phyloP scores from a whole-genome alignment of 202 grass and related monocot species.

The Elaeis oleifera region DNA sequence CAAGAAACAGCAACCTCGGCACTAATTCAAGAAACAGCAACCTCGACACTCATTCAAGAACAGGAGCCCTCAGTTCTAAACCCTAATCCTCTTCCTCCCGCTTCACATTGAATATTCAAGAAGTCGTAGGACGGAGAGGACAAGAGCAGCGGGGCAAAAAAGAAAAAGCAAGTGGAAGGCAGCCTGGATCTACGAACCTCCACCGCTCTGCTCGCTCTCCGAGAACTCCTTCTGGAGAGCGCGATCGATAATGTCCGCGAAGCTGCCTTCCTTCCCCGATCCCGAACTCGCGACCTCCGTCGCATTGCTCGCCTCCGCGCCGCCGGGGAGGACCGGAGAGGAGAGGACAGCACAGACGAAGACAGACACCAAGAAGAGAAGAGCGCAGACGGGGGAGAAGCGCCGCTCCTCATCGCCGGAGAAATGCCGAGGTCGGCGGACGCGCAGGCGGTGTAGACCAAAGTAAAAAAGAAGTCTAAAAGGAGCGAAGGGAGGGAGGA shows the following conservation, averaged over 20 bases:
- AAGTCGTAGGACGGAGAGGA: background rate
- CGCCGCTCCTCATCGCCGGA: background rate
- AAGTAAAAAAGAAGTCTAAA: conserved; percentile 31
- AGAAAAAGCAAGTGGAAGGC: background rate
- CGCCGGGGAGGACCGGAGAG: conserved; percentile 22
- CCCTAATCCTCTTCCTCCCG: background rate
- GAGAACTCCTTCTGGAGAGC: conserved; percentile 99
- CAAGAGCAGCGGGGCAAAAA: too few relatives aligned
- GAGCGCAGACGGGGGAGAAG: background rate
- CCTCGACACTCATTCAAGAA: too few relatives aligned
- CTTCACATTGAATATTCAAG: background rate
- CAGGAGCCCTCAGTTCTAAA: background rate
- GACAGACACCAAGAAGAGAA: conserved; percentile 11
- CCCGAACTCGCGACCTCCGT: conserved; percentile 19
- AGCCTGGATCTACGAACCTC: conserved; percentile 60
- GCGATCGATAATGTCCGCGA: conserved; percentile 98
- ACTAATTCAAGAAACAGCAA: too few relatives aligned
- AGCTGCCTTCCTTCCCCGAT: conserved; percentile 45
- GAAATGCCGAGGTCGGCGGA: too few relatives aligned
- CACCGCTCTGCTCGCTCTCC: conserved; percentile 74
- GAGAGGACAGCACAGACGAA: conserved; percentile 8
- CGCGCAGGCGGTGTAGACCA: too few relatives aligned
- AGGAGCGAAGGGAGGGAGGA: too few relatives aligned
- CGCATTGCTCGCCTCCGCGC: conserved; percentile 33
- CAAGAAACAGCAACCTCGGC: too few relatives aligned